Evolutionary conservation across 345 rosid species (phyloP), one percentile per base, ranked within the genome.

Genomic region (Populus deltoides): DNA sequence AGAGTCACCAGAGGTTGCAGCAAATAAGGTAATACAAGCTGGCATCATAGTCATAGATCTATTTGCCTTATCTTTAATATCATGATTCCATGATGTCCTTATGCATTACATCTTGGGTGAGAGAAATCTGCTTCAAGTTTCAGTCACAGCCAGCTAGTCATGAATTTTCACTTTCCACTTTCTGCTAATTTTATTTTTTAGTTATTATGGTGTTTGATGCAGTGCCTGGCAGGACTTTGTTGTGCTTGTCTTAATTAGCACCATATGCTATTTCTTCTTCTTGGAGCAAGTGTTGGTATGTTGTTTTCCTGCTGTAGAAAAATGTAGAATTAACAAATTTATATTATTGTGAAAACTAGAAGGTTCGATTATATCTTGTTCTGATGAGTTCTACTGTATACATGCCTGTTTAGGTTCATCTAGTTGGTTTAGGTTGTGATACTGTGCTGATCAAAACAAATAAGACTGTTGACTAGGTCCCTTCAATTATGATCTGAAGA

Each of bases 171-270:
- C 57, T 70, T 45, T 57, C 51, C 20, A 4, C 5, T 47, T 35
- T 74, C 22, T 65, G 49, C 75, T 76, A 59, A 66, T 45, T 67
- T 66, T 80, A 31, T 75, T 33, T 24, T 29, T 29, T 36, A 36
- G 20, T 51, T 77, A 49, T 71, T 10, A 27, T 20, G 51, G n/a
- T 70, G 17, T 49, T 57, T 49, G 41, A 39, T 87, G 89, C 97
- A 95, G 99, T 86, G 93, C 88, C 41, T 93, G 97, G 90, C 98
- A 92, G 83, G 99, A 93, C 79, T 92, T 95, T 85, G 94, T 89
- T 79, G 97, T 93, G 83, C 98, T 93, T 55, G 93, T 92, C 75
- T 85, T 95, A 74, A 90, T 95, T 73, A 95, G 98, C 90, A 86
- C 93, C 9, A 84, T 90, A 74, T 93, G 97, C 86, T 95, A 95